Percentiles rank a stretch among this genome's conserved stretches.
phyloP scores from a whole-genome alignment of 805 yeast species.

The Candida pseudofarinosa region DNA sequence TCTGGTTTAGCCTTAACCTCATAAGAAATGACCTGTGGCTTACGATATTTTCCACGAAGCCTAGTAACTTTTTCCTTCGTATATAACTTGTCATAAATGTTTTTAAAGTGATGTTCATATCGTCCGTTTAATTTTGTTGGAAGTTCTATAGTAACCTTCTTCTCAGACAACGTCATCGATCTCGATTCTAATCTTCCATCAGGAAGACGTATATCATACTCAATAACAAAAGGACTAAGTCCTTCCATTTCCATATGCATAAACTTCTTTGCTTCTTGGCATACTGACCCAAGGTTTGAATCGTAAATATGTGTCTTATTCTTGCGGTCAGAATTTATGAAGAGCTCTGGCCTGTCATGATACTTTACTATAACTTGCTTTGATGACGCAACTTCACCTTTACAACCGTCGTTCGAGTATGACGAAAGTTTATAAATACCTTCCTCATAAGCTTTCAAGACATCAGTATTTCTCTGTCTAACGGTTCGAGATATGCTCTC shows the following conservation, averaged over 20 bases:
- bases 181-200: conserved; percentile 42
- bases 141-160: conserved; percentile 30
- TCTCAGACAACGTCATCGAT: conserved; percentile 27
- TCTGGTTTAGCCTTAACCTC: conserved; percentile 60
- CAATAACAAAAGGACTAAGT: conserved; percentile 62
- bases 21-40: conserved; percentile 18
- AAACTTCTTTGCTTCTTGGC: conserved; percentile 26
- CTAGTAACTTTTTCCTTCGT: conserved; percentile 25
- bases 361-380: conserved; percentile 18
- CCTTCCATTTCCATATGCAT: conserved; percentile 47
- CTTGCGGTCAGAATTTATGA: conserved; percentile 10
- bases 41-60: not conserved
- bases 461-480: conserved; percentile 13
- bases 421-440: conserved; percentile 41
- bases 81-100: conserved; percentile 65
- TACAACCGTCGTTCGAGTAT: conserved; percentile 42
- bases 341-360: conserved; percentile 22
- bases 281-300: conserved; percentile 22
- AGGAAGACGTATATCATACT: conserved; percentile 60
- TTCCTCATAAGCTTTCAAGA: conserved; percentile 29
- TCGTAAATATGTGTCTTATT: not conserved
- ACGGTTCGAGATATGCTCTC: conserved; percentile 2
- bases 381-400: conserved; percentile 27
- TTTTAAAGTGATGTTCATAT: conserved; percentile 57
- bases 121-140: conserved; percentile 49